phyloP scores from a whole-genome alignment of 2,329 filamentous ascomycete genomes.

The Aspergillus glaucus region DNA sequence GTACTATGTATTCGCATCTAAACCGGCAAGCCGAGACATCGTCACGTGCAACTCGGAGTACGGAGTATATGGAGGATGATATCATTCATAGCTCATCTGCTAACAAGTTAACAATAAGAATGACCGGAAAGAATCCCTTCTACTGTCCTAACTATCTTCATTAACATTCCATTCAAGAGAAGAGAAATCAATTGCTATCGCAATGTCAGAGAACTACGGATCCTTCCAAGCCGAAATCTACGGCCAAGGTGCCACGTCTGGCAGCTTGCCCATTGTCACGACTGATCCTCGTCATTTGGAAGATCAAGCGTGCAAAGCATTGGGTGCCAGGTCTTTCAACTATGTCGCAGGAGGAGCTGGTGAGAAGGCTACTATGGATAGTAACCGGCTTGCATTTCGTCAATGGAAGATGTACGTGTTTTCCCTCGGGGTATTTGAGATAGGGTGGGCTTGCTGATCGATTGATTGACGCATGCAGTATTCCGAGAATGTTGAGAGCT shows the following conservation, averaged over 20 bases:
- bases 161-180: background rate
- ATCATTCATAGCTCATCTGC: background rate
- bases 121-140: background rate
- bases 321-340: slow-evolving; percentile 48
- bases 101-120: background rate
- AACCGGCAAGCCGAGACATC: background rate
- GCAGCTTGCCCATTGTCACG: slow-evolving; percentile 47
- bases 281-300: slow-evolving; percentile 55
- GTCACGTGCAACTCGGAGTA: background rate
- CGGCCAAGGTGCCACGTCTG: slow-evolving; percentile 45
- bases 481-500: slow-evolving; percentile 46
- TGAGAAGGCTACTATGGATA: slow-evolving; percentile 55
- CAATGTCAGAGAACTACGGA: slow-evolving; percentile 36
- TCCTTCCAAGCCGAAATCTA: slow-evolving; percentile 48
- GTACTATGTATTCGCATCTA: slow-evolving; percentile 28
- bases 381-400: slow-evolving; percentile 53
- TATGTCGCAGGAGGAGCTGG: slow-evolving; percentile 60
- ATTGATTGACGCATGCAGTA: slow-evolving; percentile 28
- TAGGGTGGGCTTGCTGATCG: background rate
- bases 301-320: slow-evolving; percentile 46
- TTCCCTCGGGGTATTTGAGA: background rate
- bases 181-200: background rate
- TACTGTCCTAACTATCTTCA: background rate
- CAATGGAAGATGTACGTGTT: slow-evolving; percentile 40
- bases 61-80: background rate